Evolutionary conservation across 1,284 basidiomycete species (phyloP).

Genomic region (Cerioporus squamosus): DNA sequence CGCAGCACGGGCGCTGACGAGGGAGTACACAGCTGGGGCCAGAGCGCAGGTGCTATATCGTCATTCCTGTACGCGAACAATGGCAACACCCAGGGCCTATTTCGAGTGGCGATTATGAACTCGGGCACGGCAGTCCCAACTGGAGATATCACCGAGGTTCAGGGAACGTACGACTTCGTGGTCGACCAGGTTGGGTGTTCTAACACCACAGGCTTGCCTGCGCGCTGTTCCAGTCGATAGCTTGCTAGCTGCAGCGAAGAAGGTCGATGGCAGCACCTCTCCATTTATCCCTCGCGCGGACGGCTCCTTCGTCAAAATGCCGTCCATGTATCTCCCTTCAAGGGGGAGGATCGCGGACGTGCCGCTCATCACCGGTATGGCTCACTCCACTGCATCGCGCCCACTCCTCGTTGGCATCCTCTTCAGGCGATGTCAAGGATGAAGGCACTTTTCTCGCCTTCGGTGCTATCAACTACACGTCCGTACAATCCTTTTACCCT

Average conservation of each 20-base stretch:
- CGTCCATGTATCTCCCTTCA: conserved; percentile 25
- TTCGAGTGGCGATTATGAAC: conserved; percentile 39
- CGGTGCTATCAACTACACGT: conserved; percentile 11
- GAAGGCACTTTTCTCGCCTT: conserved; percentile 34
- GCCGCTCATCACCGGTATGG: conserved; percentile 32
- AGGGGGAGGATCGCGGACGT: conserved; percentile 28
- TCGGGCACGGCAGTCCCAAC: conserved; percentile 38
- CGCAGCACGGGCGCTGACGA: not conserved
- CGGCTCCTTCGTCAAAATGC: conserved; percentile 32
- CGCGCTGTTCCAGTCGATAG: conserved; percentile 34
- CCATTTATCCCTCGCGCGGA: conserved; percentile 29
- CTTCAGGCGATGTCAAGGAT: conserved; percentile 33
- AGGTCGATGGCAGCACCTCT: not conserved
- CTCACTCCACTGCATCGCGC: too few relatives aligned
- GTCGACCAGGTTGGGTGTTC: conserved; percentile 36
- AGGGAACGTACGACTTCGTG: conserved; percentile 37
- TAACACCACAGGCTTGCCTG: conserved; percentile 38
- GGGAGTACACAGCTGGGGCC: conserved; percentile 26
- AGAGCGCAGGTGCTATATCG: conserved; percentile 44
- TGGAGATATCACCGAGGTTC: conserved; percentile 34
- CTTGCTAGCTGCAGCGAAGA: conserved; percentile 34
- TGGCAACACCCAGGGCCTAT: conserved; percentile 36
- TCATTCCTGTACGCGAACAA: conserved; percentile 35
- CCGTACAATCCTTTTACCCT: not conserved
- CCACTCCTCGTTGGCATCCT: too few relatives aligned